These are phyloP conservation scores for Aspergillus sp. DNA, from an alignment of 2,329 filamentous ascomycete genomes.

Conservation along the genomic window DNA sequence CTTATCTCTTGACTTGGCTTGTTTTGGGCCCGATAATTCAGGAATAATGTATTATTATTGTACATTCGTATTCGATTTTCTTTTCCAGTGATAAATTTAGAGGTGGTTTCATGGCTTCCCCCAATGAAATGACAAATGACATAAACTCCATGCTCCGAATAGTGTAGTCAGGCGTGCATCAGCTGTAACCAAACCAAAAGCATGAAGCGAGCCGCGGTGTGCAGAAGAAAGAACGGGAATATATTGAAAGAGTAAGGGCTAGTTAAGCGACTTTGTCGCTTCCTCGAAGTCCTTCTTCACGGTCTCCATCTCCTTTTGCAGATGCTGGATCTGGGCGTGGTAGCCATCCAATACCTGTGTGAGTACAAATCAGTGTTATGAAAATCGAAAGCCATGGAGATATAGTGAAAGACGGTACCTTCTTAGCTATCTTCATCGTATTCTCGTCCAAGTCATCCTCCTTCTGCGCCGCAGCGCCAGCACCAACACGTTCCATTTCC, in stretches of 20 bases:
- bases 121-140: slow-evolving; percentile 2
- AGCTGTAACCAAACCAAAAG: slow-evolving; percentile 10
- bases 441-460: slow-evolving; percentile 55
- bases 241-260: background rate
- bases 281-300: slow-evolving; percentile 60
- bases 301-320: slow-evolving; percentile 60
- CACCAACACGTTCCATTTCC: slow-evolving; percentile 59
- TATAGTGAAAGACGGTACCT: slow-evolving; percentile 48
- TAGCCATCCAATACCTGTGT: slow-evolving; percentile 52
- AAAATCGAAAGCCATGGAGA: background rate
- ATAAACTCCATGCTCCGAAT: slow-evolving; percentile 12
- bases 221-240: background rate
- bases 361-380: slow-evolving; percentile 31
- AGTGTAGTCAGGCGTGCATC: slow-evolving; percentile 4
- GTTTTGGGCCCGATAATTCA: slow-evolving; percentile 4
- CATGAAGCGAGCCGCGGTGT: background rate
- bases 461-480: slow-evolving; percentile 37
- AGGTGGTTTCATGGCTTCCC: background rate
- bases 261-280: slow-evolving; percentile 45
- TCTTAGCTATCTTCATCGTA: slow-evolving; percentile 59
- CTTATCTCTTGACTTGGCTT: background rate
- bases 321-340: slow-evolving; percentile 53
- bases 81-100: slow-evolving; percentile 11
- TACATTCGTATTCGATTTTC: slow-evolving; percentile 21
- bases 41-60: slow-evolving; percentile 38